Evolutionary conservation across 768 basidiomycete species (phyloP), one percentile per base, ranked within the genome.

Genomic region (Boletus vinaceobasis): DNA sequence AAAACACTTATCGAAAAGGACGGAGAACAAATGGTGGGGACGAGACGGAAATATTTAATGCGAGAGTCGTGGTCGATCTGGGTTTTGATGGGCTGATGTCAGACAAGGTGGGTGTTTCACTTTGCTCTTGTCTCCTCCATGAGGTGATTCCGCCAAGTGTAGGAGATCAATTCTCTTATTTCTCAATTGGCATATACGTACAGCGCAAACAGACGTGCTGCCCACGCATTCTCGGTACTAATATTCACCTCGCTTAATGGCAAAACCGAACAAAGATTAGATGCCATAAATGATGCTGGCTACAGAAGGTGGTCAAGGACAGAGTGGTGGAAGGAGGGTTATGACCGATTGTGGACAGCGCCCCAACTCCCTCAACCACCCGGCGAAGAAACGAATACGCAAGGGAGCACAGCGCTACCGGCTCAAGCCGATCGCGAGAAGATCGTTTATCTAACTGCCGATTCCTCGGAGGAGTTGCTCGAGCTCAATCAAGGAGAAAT

Each of bases 171-270:
- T 61, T 98, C 95, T 5, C 80, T 99, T 64, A 84, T 83, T 52
- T 88, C 90, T 27, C 97, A 99, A 71, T 75, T 98, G 46, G 87
- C 86, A n/a, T 97, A 90, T 68, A 86, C 88, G 21, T 97, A 98
- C 72, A 89, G 90, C 64, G 79, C 84, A 48, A 97, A 98, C 71
- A 85, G 92, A 55, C 78, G 79, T 50, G 81, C 93, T 6, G 66
- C 77, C 5, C 77, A 72, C 53, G 88, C 92, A 0, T 91, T 98
- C 68, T 66, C 73, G n/a, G 75, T 76, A 7, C 71, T 98, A 36
- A 67, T 94, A 29, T 91, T 87, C 72, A 89, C 93, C 4, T 90
- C 90, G 15, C 80, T 98, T 57, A 78, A 85, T 68, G 90, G 89
- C 11, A 77, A 82, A 52, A 87, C 87, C 7, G 75, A 78, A 46